Conservation (phyloP, 163 green algal species). For the Scenedesmus sp. region DNA sequence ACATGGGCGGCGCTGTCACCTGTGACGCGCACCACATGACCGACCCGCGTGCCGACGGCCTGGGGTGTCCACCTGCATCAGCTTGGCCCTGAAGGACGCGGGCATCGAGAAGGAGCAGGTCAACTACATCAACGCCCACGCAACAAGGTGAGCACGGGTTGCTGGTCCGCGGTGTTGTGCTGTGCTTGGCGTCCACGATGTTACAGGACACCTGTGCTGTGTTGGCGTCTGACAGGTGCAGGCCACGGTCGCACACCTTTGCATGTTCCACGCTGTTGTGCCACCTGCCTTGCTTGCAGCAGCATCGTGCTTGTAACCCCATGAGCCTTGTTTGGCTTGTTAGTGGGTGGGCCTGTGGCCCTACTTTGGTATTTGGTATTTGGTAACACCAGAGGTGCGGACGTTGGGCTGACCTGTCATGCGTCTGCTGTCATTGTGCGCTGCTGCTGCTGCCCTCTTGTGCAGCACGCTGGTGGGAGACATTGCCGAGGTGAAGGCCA, state of each 20-base stretch:
- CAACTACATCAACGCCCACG: constrained; percentile 99
- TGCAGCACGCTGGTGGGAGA: constrained; percentile 59
- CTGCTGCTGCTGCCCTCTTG: background rate
- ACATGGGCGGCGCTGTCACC: constrained; percentile 88
- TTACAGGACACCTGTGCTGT: background rate
- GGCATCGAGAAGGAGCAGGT: constrained; percentile 77
- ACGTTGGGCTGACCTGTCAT: too few relatives aligned
- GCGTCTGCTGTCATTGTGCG: background rate
- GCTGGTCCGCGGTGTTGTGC: background rate
- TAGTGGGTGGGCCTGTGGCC: too few relatives aligned
- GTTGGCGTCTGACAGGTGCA: too few relatives aligned
- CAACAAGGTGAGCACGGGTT: constrained; percentile 82
- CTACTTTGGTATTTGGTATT: too few relatives aligned
- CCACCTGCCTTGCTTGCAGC: too few relatives aligned
- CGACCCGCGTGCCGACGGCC: constrained; percentile 94
- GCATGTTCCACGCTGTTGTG: too few relatives aligned
- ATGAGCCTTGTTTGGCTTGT: too few relatives aligned
- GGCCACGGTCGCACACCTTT: too few relatives aligned
- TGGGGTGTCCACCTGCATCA: constrained; percentile 96
- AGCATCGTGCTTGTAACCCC: too few relatives aligned
- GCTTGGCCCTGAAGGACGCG: constrained; percentile 89
- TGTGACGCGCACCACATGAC: constrained; percentile 99
- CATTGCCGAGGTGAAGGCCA: constrained; percentile 96
- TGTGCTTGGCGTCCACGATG: too few relatives aligned
- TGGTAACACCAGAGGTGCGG: too few relatives aligned